A percentile compares a stretch with the other conserved stretches of the same genome.
Evolutionary conservation across 768 basidiomycete genomes (phyloP).

Genomic region (Macrocybe gigantea): DNA sequence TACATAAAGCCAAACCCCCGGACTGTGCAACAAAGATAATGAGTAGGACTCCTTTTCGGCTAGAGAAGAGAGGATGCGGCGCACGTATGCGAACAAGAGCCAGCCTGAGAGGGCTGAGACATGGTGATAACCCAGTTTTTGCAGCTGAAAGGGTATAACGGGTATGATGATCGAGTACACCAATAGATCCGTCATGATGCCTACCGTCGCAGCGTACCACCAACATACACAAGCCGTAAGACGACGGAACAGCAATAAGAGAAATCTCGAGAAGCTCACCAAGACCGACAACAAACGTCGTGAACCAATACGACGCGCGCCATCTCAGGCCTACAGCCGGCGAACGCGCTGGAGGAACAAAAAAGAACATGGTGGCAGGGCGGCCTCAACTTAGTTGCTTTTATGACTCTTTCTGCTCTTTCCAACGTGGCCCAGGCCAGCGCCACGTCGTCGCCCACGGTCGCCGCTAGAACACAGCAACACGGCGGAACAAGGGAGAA

Average conservation of each 20-base stretch:
- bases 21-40: slow-evolving; percentile 30
- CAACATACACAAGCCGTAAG: slow-evolving; percentile 9
- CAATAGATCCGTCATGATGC: slow-evolving; percentile 45
- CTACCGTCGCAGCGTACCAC: slow-evolving; percentile 13
- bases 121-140: slow-evolving; percentile 34
- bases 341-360: neutral
- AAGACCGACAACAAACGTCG: slow-evolving; percentile 47
- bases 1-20: slow-evolving; percentile 49
- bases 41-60: slow-evolving; percentile 1
- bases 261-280: slow-evolving; percentile 19
- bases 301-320: slow-evolving; percentile 54
- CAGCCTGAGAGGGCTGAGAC: slow-evolving; percentile 53
- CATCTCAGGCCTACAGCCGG: slow-evolving; percentile 44
- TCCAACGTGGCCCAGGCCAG: too few species aligned
- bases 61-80: slow-evolving; percentile 11
- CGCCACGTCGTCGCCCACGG: too few species aligned
- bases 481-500: too few species aligned
- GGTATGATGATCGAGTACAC: slow-evolving; percentile 60
- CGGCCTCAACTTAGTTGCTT: too few species aligned
- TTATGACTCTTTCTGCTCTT: too few species aligned
- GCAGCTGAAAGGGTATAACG: slow-evolving; percentile 58
- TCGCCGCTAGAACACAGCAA: too few species aligned
- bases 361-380: neutral
- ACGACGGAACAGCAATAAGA: too few species aligned
- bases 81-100: slow-evolving; percentile 54